phyloP scores from a whole-genome alignment of 495 filamentous ascomycete species.

The Aspergillus incahuasiensis region DNA sequence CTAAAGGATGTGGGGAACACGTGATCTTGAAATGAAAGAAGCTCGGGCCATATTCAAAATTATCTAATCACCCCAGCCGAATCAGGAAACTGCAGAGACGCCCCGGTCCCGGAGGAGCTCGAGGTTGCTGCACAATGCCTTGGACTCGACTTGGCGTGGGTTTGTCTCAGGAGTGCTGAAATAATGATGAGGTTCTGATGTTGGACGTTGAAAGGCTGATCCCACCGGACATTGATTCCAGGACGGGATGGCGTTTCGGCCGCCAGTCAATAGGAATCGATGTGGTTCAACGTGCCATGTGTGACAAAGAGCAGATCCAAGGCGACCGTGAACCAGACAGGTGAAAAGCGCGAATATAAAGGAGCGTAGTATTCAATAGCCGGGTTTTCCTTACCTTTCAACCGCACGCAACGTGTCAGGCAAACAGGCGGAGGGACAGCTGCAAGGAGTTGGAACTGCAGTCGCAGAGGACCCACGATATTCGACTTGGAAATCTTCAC shows the following conservation, averaged over 20 bases:
- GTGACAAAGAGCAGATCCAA: conserved; percentile 1
- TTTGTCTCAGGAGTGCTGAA: conserved; percentile 18
- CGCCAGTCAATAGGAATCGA: background rate
- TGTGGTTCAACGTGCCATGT: background rate
- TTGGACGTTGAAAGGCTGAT: background rate
- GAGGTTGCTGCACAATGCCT: conserved; percentile 2
- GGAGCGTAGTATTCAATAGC: conserved; percentile 4
- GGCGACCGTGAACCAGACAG: background rate
- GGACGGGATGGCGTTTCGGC: conserved; percentile 1
- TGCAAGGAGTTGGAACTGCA: conserved; percentile 21
- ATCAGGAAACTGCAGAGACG: conserved; percentile 7
- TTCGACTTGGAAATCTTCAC: background rate
- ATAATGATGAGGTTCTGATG: background rate
- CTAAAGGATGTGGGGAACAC: conserved; percentile 20
- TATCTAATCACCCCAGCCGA: conserved; percentile 15
- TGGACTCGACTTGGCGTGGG: conserved; percentile 18
- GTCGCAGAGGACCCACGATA: conserved; percentile 1
- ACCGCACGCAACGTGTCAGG: conserved; percentile 19
- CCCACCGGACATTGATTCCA: background rate
- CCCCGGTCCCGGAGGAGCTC: conserved; percentile 1
- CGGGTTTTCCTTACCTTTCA: conserved; percentile 11
- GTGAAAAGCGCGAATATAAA: conserved; percentile 4
- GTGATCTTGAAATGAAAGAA: conserved; percentile 20
- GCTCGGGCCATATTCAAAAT: conserved; percentile 22
- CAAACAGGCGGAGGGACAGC: conserved; percentile 13